Evolutionary conservation across 1,284 basidiomycete species (phyloP), one percentile per base, ranked within the genome.

Genomic region (Ustilago tritici): DNA sequence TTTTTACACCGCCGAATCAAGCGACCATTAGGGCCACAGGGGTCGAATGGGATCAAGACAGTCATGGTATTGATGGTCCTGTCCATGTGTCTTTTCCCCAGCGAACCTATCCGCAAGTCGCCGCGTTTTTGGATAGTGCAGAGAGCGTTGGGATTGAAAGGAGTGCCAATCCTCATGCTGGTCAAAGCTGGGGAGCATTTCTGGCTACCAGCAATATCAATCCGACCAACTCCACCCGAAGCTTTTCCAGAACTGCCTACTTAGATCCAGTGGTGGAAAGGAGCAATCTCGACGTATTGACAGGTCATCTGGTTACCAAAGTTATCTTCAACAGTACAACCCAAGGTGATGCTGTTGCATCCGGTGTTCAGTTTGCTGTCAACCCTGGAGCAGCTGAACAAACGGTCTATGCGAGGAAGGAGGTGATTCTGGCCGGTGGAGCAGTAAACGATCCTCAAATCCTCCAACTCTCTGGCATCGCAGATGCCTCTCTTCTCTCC

Each of bases 221-320:
- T 86, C 89, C 90, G 0, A 52, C 84, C 38, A 92, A 91, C 81
- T 88, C 90, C 88, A 90, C 90, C 1, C 89, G 92, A 46, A 92
- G 90, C 9, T 91, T 92, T 86, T 88, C 92, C 7, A 89, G 90
- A 62, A 89, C 90, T 1, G 92, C 89, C 1, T 93, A 93, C 87
- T 90, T 93, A 79, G 91, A 92, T 81, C 88, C 90, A 5, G 87
- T 90, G 36, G 88, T 89, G 5, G 88, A 89, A 12, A 88, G 91
- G 53, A 56, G 88, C 31, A 93, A 93, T 83, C 89, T 93, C 56
- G 88, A 89, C 68, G 90, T 93, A 68, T 87, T 92, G 28, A 89
- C 89, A 0, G 87, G 87, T 38, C 86, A 88, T 88, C 80, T 90
- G 87, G 92, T 91, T 36, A 92, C 92, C n/a, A 88, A 89, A 66